Conservation (phyloP, 305 asterid species). For the Petunia hybrid region DNA sequence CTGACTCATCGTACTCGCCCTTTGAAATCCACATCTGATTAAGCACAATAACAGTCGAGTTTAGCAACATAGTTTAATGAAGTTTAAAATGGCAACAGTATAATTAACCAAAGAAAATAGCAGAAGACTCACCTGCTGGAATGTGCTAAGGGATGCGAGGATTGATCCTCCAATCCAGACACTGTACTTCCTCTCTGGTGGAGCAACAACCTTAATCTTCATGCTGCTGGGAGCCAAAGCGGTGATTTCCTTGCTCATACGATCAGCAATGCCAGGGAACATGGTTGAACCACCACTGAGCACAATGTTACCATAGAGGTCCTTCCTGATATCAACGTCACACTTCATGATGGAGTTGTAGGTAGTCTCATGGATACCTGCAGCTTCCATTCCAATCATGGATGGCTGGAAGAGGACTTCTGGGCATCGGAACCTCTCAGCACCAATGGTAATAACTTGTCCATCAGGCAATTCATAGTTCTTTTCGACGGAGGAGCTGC, state of each 20-base stretch:
- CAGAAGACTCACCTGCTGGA: conserved; percentile 34
- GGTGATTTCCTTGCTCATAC: conserved; percentile 40
- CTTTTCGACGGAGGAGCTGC: conserved; percentile 42
- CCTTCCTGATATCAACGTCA: conserved; percentile 41
- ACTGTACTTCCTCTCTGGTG: conserved; percentile 42
- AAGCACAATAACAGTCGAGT: background rate
- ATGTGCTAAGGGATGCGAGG: conserved; percentile 40
- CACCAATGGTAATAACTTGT: conserved; percentile 39
- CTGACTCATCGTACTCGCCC: conserved; percentile 40
- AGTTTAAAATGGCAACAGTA: background rate
- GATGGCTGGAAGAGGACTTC: conserved; percentile 44
- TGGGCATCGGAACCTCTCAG: conserved; percentile 41
- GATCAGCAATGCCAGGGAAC: conserved; percentile 42
- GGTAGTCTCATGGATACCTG: conserved; percentile 40
- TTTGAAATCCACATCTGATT: conserved; percentile 42
- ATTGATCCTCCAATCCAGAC: conserved; percentile 44
- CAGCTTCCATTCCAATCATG: conserved; percentile 41
- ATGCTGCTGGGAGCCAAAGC: conserved; percentile 44
- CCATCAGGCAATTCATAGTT: conserved; percentile 40
- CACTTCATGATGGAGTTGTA: conserved; percentile 42
- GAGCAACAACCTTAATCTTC: conserved; percentile 42
- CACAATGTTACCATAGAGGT: conserved; percentile 39
- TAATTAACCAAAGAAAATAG: background rate
- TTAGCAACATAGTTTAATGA: background rate
- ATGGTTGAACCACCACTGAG: conserved; percentile 42